Evolutionary conservation across 2,329 filamentous ascomycete species (phyloP).

Genomic region (Blumeria hordei): DNA sequence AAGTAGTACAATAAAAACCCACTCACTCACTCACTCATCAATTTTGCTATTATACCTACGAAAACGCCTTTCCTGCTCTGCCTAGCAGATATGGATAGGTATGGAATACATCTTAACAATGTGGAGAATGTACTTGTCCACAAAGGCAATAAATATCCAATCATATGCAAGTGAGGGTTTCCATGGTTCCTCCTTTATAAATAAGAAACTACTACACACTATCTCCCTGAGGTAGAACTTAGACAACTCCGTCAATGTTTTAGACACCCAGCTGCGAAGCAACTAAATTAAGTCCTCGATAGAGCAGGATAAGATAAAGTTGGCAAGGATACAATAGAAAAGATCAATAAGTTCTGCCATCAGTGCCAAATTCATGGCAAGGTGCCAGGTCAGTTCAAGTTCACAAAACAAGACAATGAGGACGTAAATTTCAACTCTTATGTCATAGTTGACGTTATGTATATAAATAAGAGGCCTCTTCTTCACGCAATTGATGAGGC

Average conservation of each 20-base stretch:
- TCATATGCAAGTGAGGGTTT: background rate
- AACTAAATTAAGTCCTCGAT: background rate
- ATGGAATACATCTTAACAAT: background rate
- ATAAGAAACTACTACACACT: no score
- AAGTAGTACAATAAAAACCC: no score
- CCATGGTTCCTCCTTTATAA: background rate
- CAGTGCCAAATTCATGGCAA: conserved; percentile 1
- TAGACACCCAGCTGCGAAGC: background rate
- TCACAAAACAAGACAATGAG: background rate
- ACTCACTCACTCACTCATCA: no score
- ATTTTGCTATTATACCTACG: background rate
- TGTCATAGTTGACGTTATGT: no score
- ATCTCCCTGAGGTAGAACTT: background rate
- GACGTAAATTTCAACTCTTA: no score
- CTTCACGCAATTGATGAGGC: no score
- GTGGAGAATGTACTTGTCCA: no score
- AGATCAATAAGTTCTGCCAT: background rate
- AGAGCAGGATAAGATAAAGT: background rate
- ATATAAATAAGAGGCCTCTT: no score
- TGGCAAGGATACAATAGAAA: background rate
- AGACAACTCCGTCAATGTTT: background rate
- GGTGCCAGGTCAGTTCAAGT: background rate
- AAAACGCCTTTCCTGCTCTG: background rate
- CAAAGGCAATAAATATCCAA: no score
- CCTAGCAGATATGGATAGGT: background rate